Conservation (phyloP, 1,284 basidiomycete genomes). For the Phenoliferia sp. region DNA sequence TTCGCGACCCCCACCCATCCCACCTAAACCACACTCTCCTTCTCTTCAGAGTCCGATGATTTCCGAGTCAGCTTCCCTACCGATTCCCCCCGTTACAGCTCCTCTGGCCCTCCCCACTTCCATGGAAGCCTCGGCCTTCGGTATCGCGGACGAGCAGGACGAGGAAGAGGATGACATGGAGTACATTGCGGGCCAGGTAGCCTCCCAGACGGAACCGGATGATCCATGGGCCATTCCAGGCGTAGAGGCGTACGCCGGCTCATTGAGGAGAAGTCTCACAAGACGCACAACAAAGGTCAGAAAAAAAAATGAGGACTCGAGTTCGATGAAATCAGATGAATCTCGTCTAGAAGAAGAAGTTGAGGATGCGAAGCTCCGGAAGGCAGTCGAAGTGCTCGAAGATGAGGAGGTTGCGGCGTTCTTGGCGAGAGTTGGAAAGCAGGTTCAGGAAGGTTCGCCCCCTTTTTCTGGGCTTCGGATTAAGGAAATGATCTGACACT, state of each 20-base stretch:
- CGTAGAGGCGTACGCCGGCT: background rate
- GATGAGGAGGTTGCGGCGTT: conserved; percentile 17
- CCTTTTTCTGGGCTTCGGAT: background rate
- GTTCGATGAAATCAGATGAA: background rate
- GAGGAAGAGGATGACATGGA: background rate
- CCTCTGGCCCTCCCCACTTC: background rate
- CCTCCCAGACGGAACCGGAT: background rate
- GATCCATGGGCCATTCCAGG: background rate
- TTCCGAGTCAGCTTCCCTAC: background rate
- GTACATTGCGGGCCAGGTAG: background rate
- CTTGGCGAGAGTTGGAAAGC: conserved; percentile 16
- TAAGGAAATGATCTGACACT: background rate
- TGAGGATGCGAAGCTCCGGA: background rate
- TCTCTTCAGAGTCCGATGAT: background rate
- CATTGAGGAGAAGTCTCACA: background rate
- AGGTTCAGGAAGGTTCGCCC: conserved; percentile 7
- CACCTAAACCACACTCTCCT: background rate
- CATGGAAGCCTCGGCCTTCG: background rate
- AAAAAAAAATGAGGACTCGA: background rate
- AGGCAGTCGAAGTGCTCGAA: conserved; percentile 16
- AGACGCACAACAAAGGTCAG: background rate
- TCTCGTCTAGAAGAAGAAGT: too few species aligned
- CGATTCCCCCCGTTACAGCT: background rate
- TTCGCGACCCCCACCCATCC: background rate
- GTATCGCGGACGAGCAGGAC: background rate